These are phyloP conservation scores for Saprolegnia diclina DNA, from an alignment of 352 stramenopile genomes.

Conservation along the genomic window DNA sequence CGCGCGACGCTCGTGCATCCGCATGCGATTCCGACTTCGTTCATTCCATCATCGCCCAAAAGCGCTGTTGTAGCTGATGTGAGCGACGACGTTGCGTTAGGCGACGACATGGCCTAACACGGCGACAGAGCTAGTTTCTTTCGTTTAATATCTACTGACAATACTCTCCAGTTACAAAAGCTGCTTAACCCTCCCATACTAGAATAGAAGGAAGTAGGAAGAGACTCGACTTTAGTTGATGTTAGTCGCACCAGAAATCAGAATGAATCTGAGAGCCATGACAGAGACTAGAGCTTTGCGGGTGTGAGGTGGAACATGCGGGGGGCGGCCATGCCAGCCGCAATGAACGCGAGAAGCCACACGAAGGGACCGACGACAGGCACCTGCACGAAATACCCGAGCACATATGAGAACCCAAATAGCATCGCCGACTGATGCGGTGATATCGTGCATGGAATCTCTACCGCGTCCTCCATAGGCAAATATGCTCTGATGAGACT, in stretches of 20 bases:
- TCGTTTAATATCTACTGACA: too few relatives aligned
- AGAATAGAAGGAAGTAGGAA: not conserved
- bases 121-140: too few relatives aligned
- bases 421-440: not conserved
- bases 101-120: not conserved
- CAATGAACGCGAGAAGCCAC: slow-evolving; percentile 7
- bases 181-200: too few relatives aligned
- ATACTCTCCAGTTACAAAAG: too few relatives aligned
- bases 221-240: too few relatives aligned
- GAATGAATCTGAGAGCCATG: not conserved
- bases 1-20: not conserved
- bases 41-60: slow-evolving; percentile 8
- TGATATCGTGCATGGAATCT: not conserved
- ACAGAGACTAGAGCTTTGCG: not conserved
- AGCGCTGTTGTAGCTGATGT: not conserved
- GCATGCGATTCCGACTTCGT: slow-evolving; percentile 3
- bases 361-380: slow-evolving; percentile 6
- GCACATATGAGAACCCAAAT: slow-evolving; percentile 18
- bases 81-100: not conserved
- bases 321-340: not conserved
- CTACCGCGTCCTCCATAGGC: not conserved
- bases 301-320: not conserved
- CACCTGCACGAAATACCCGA: slow-evolving; percentile 3
- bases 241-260: too few relatives aligned
- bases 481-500: not conserved